These are phyloP conservation scores for Escallonia rubra DNA, from an alignment of 129 eudicot species.

Conservation along the genomic window DNA sequence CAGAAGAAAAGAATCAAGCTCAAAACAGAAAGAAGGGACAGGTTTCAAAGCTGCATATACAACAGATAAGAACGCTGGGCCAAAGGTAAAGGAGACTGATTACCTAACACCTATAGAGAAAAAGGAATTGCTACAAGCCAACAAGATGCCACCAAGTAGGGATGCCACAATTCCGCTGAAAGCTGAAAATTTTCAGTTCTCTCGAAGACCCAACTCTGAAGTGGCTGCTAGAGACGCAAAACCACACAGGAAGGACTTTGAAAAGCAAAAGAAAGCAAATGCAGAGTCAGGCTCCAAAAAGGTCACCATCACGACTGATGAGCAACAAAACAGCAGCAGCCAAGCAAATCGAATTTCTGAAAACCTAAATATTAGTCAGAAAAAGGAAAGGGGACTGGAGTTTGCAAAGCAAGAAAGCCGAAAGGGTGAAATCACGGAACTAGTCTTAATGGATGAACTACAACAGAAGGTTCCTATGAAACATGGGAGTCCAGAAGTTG, in stretches of 20 bases:
- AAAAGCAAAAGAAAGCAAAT: constrained; percentile 1
- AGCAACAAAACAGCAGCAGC: constrained; percentile 24
- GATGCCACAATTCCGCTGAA: constrained; percentile 14
- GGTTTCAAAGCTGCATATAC: not conserved
- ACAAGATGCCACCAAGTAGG: constrained; percentile 14
- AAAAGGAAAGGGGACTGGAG: constrained; percentile 18
- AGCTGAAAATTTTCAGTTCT: constrained; percentile 20
- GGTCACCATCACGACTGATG: constrained; percentile 2
- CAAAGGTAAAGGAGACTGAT: constrained; percentile 11
- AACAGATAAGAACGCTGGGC: constrained; percentile 14
- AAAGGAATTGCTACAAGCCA: constrained; percentile 12
- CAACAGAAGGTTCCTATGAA: constrained; percentile 16
- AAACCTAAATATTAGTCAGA: constrained; percentile 13
- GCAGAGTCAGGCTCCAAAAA: constrained; percentile 1
- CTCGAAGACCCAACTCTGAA: constrained; percentile 6
- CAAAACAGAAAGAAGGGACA: constrained; percentile 15
- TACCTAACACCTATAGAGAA: constrained; percentile 1
- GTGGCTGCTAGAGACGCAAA: constrained; percentile 10
- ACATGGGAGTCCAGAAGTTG: constrained; percentile 21
- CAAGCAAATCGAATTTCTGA: constrained; percentile 9
- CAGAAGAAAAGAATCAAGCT: constrained; percentile 22
- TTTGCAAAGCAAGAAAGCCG: constrained; percentile 10
- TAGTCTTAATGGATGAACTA: constrained; percentile 5
- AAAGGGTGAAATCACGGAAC: constrained; percentile 14
- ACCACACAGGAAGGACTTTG: constrained; percentile 8